Evolutionary conservation across 2,329 filamentous ascomycete genomes (phyloP), one percentile per base, ranked within the genome.

Genomic region (Phoma herbarum): DNA sequence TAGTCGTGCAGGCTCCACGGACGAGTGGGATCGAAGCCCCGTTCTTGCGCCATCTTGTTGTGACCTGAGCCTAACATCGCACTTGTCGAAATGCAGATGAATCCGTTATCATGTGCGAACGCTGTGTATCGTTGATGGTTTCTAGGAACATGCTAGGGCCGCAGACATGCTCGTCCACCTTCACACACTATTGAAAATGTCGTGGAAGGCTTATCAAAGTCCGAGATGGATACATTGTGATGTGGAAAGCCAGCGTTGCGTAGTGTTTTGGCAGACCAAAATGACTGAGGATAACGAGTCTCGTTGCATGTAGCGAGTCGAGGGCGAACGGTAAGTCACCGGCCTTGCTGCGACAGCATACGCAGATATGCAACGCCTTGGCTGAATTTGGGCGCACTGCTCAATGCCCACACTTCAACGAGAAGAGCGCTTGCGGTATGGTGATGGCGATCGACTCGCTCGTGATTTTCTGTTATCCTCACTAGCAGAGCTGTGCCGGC

Each of bases 401-500:
- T 12, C 10, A 43, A n/a, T 12, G 18, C 4, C 11, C 8, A n/a
- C 6, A 4, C 44, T 37, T 50, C 33, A 53, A 20, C 37, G 28
- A 43, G 22, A 37, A n/a, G 39, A 50, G n/a, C 50, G 51, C 12
- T 48, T 20, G 9, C 46, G 51, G 28, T 43, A 45, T 16, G 51
- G 55, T 23, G 62, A 45, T 51, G 55, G 26, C 18, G 65, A 44
- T 29, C 60, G 28, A 31, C 50, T 41, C 3, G 53, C 29, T 37
- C 42, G 60, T 49, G 61, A 56, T 16, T 55, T 59, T 3, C 60
- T 62, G 29, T 61, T 14, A 18, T 52, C 56, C 4, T 57, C 54
- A 10, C 59, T 56, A 11, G 54, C 58, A 7, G 62, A 63, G 43
- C 60, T 65, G 44, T 63, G 52, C 41, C 59, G 66, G 22, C 63